Base-by-base conservation (phyloP, 306 rosid genomes). In the Glycyrrhiza uralensis region DNA sequence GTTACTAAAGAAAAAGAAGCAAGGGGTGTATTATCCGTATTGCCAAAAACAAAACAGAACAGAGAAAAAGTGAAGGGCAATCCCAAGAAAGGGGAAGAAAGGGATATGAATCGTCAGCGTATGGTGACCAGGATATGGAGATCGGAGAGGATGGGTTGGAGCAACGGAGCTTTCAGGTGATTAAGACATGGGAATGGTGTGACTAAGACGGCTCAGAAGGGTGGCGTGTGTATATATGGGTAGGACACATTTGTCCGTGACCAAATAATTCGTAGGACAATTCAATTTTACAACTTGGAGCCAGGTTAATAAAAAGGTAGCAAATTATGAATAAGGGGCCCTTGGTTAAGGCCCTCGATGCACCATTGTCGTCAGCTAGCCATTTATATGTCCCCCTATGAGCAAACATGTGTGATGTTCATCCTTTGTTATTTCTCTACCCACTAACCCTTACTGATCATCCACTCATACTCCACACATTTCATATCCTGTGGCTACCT, bases 391-490 rank as follows among this genome's bases (percentile, higher is more conserved):
- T 85, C 76, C 75, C 24, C 83, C 24, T 38, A 14, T 23, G 9
- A 67, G 75, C 77, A 64, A 56, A 82, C 96, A 89, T 80, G 68
- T 61, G 90, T 66, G 69, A 76, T 69, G 78, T 72, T 76, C 61
- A 26, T 49, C 67, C 63, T 80, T 90, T 85, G 81, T 78, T 76
- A 49, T 71, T 68, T 56, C n/a, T 69, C 57, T 44, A 74, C 72
- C 76, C 90, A 82, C 64, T 66, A 44, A 45, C 63, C 55, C 49
- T 2, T 82, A 50, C 71, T 80, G 72, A 77, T 80, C 12, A 78
- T 78, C 81, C 86, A 87, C 69, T 83, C 92, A 90, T 75, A 71
- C 68, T 86, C 90, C 92, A 86, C 88, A 78, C 38, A 74, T 52
- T 41, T 66, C 77, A 76, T 74, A 49, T 82, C 82, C 26, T 52